A percentile compares a stretch with the other conserved stretches of the same genome.
Conservation (phyloP, 371 early-diverging fungal genomes). For the Dinochytrium kinnereticum region DNA sequence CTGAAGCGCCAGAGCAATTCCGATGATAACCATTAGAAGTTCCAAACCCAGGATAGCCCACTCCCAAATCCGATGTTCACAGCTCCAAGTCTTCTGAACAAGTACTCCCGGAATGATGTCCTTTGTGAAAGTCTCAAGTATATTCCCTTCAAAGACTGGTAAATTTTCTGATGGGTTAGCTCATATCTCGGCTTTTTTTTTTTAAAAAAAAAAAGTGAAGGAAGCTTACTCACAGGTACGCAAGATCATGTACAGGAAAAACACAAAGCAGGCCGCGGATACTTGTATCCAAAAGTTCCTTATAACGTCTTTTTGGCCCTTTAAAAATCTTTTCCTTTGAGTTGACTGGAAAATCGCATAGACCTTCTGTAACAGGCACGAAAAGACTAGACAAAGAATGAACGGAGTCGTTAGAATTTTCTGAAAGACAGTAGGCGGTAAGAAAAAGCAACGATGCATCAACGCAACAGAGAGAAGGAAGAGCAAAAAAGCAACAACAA, state of each 20-base stretch:
- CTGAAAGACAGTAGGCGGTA: too few species aligned
- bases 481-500: neutral
- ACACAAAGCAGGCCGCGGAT: neutral
- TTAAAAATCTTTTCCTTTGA: neutral
- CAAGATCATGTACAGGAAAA: neutral
- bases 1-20: neutral
- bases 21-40: neutral
- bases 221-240: neutral
- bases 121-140: neutral
- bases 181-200: too few species aligned
- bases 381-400: too few species aligned
- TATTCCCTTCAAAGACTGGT: neutral
- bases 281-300: neutral
- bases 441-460: neutral
- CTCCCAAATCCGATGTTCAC: neutral
- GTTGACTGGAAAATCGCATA: conserved; percentile 1
- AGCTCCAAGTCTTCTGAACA: neutral
- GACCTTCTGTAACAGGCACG: neutral
- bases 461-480: neutral
- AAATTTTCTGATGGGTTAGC: too few species aligned
- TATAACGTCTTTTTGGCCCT: neutral
- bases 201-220: too few species aligned
- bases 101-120: neutral
- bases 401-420: too few species aligned
- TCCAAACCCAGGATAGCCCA: neutral